Conservation (phyloP, 139 green algal genomes). For the Volvox africanus region DNA sequence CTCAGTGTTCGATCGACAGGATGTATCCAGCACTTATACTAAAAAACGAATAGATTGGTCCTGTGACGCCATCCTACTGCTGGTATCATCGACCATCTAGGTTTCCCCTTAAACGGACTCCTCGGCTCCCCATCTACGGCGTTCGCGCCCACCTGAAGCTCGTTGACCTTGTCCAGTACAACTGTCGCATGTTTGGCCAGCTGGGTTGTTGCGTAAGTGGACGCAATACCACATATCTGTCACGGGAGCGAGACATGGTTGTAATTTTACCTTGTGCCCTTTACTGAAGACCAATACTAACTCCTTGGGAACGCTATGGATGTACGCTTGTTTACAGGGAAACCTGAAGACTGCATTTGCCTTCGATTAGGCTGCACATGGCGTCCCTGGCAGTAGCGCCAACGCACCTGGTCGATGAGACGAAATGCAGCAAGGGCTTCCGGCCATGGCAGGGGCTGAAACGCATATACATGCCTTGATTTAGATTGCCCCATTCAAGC, state of each 20-base stretch:
- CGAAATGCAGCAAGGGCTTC: conserved; percentile 25
- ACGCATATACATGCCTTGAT: conserved; percentile 22
- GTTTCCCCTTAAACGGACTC: too few relatives aligned
- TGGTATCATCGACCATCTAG: too few relatives aligned
- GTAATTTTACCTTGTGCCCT: not conserved
- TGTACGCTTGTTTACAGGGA: too few relatives aligned
- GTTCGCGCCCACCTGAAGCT: conserved; percentile 11
- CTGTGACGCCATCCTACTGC: too few relatives aligned
- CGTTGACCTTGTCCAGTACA: conserved; percentile 28
- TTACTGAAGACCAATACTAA: too few relatives aligned
- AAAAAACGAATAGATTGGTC: too few relatives aligned
- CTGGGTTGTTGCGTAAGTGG: conserved; percentile 12
- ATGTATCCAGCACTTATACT: too few relatives aligned
- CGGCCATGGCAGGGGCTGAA: conserved; percentile 43
- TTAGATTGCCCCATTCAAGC: conserved; percentile 11
- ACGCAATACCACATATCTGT: conserved; percentile 43
- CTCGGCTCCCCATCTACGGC: not conserved
- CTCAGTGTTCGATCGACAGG: not conserved
- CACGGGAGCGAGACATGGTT: not conserved
- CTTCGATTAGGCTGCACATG: too few relatives aligned
- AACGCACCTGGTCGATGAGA: conserved; percentile 38
- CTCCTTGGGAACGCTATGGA: too few relatives aligned
- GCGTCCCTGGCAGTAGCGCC: conserved; percentile 16
- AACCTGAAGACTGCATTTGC: too few relatives aligned
- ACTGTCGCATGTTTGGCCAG: not conserved